These are phyloP conservation scores for Penicillium sp. DNA, from an alignment of 2,329 filamentous ascomycete genomes.

Conservation along the genomic window DNA sequence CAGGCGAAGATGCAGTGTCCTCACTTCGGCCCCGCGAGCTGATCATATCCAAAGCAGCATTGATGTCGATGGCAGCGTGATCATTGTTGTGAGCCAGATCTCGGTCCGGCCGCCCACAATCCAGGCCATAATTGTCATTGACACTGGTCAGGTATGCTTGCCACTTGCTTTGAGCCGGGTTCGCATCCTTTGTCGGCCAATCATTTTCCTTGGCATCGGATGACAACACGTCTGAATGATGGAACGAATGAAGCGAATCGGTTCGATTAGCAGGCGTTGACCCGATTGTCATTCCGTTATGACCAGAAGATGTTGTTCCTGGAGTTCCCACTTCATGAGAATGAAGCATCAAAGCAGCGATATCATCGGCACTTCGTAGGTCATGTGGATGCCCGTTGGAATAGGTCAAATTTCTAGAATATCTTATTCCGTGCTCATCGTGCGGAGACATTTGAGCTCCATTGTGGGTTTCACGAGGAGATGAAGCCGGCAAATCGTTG, in stretches of 20 bases:
- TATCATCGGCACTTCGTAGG: not conserved
- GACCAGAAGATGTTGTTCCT: conserved; percentile 1
- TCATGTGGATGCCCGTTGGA: not conserved
- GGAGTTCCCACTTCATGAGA: conserved; percentile 6
- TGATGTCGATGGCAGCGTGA: conserved; percentile 59
- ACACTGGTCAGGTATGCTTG: conserved; percentile 33
- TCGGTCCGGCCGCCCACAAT: conserved; percentile 66
- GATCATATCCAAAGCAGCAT: conserved; percentile 39
- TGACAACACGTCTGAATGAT: not conserved
- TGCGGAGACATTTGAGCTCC: not conserved
- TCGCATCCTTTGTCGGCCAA: conserved; percentile 8
- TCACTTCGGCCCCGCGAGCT: conserved; percentile 14
- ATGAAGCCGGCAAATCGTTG: conserved; percentile 34
- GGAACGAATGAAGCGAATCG: conserved; percentile 3
- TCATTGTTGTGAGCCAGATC: conserved; percentile 73
- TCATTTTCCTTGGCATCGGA: conserved; percentile 6
- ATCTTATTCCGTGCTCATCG: conserved; percentile 9
- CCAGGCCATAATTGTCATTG: conserved; percentile 62
- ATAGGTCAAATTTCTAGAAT: not conserved
- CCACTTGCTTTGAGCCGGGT: conserved; percentile 29
- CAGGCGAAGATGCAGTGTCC: conserved; percentile 2
- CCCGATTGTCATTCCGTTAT: not conserved
- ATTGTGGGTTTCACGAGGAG: conserved; percentile 6
- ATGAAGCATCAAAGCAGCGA: conserved; percentile 10
- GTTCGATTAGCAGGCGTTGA: conserved; percentile 3